Base-by-base conservation (phyloP, 352 stramenopile genomes). In the Peronospora tabacina region DNA sequence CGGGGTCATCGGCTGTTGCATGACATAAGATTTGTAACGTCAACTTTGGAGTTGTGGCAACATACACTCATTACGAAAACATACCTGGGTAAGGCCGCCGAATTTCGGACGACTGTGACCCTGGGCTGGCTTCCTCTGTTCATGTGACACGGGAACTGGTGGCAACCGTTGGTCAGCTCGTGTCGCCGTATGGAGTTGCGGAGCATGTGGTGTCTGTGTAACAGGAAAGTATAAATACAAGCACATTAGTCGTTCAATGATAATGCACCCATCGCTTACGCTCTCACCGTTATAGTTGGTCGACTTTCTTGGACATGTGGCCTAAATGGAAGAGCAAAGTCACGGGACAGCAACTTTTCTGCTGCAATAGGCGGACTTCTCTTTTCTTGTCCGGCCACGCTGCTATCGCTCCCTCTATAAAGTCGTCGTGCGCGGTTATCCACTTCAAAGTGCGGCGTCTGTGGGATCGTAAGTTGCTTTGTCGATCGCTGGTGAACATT, bases 401-500 rank as follows among this genome's bases (percentile, higher is more conserved):
- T 58, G 19, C 43, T 43, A 5, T 66, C 51, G 12, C 39, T 64
- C 44, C 35, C 54, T 34, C 49, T 56, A 33, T 70, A 54, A 19
- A 65, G 49, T 22, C 70, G 68, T 24, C 79, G 68, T 26, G 66
- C 62, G 6, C 80, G 80, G 20, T 67, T 72, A n/a, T 72, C 72
- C 10, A 86, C 74, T 19, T 74, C 50, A 26, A 90, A 66, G 39
- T 76, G 70, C 19, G 80, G 80, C 10, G 80, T 85, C 45, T 85
- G 62, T 8, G 80, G 80, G 16, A 90, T 74, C 38, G 80, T 90
- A 22, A 90, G 74, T 57, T 87, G 76, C 57, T 88, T 88, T 3
- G 71, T 88, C 8, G 76, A 87, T 19, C 80, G 70, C 61, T 87
- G 75, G 42, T 86, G 75, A 7, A 90, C 75, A 44, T 87, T 87